Percentiles rank a stretch among this genome's conserved stretches.
phyloP scores from a whole-genome alignment of 768 basidiomycete genomes.

The Candolleomyces aberdarensis region DNA sequence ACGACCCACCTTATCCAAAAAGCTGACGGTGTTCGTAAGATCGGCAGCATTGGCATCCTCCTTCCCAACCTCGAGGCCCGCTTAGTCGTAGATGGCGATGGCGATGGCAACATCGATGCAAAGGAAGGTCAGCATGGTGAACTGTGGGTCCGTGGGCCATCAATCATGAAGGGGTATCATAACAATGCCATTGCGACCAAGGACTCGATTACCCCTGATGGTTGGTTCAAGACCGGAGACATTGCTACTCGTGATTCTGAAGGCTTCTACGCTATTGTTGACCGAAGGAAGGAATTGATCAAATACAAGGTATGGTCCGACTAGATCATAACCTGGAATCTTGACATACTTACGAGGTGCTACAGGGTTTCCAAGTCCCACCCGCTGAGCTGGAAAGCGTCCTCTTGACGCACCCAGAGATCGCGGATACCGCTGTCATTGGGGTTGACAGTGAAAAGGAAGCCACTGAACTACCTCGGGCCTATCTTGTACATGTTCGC shows the following conservation, averaged over 20 bases:
- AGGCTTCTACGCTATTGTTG: constrained; percentile 74
- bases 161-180: constrained; percentile 85
- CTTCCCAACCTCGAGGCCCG: constrained; percentile 76
- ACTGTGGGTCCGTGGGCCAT: constrained; percentile 77
- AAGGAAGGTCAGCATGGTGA: constrained; percentile 65
- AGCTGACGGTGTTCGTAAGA: constrained; percentile 40
- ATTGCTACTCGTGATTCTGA: constrained; percentile 63
- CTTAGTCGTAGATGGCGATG: constrained; percentile 62
- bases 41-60: constrained; percentile 66
- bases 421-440: constrained; percentile 81
- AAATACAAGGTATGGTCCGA: constrained; percentile 57
- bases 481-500: constrained; percentile 56
- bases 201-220: constrained; percentile 63
- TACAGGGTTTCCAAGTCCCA: constrained; percentile 44
- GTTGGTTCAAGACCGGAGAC: constrained; percentile 92
- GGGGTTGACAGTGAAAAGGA: constrained; percentile 64
- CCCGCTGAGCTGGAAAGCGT: constrained; percentile 84
- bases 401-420: constrained; percentile 67
- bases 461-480: constrained; percentile 82
- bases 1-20: constrained; percentile 55
- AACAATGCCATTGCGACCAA: constrained; percentile 69
- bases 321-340: neutral
- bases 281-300: constrained; percentile 71
- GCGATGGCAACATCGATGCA: constrained; percentile 45
- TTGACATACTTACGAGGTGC: neutral